phyloP scores from a whole-genome alignment of 148 eudicot species.

The Rhododendron williamsianum region DNA sequence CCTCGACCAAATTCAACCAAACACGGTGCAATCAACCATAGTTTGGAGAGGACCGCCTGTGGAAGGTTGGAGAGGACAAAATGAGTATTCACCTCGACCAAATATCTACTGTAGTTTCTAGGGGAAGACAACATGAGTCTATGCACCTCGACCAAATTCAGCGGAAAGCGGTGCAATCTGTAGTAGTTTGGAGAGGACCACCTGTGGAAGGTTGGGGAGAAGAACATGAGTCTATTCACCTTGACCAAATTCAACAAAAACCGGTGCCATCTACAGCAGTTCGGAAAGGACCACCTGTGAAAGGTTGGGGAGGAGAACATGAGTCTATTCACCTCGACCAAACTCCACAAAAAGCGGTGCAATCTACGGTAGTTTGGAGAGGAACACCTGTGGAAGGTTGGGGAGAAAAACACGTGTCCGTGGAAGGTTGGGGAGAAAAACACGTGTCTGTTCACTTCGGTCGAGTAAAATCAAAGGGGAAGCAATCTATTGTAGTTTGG shows the following conservation, averaged over 20 bases:
- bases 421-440: not conserved
- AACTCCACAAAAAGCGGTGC: not conserved
- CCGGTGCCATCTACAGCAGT: not conserved
- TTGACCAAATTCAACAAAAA: not conserved
- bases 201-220: slow-evolving; percentile 2
- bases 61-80: not conserved
- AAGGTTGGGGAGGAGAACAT: slow-evolving; percentile 2
- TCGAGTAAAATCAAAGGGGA: not conserved
- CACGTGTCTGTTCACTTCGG: not conserved
- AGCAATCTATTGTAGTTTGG: not conserved
- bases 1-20: not conserved
- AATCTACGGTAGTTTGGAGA: not conserved
- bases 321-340: not conserved
- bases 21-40: not conserved
- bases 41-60: slow-evolving; percentile 12
- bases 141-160: not conserved
- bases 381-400: not conserved
- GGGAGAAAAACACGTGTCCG: not conserved
- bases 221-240: not conserved
- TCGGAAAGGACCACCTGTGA: not conserved
- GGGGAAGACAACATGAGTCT: not conserved
- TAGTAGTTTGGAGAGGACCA: slow-evolving; percentile 3
- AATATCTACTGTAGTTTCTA: not conserved
- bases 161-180: not conserved
- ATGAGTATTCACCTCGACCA: not conserved